These are phyloP conservation scores for Castanea crenata DNA, from an alignment of 306 rosid species.

Conservation along the genomic window DNA sequence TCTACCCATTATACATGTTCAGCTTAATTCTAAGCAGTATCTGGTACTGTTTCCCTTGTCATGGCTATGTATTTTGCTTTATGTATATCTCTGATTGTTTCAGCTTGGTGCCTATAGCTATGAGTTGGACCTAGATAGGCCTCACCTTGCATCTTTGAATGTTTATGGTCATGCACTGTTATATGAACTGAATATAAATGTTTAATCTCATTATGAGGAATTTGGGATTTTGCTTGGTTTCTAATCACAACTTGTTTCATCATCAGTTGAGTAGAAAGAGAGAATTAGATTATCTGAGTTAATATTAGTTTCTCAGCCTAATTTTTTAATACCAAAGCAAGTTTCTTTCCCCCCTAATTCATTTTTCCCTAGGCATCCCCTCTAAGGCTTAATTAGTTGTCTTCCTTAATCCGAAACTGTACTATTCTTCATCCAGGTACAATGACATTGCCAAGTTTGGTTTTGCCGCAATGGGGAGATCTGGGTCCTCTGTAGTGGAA, in stretches of 20 bases:
- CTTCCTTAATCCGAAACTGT: slow-evolving; percentile 5
- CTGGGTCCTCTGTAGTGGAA: slow-evolving; percentile 41
- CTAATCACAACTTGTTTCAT: background rate
- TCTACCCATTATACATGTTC: slow-evolving; percentile 78
- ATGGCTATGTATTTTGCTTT: slow-evolving; percentile 9
- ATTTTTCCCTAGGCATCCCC: background rate
- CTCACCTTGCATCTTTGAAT: slow-evolving; percentile 1
- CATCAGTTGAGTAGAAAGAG: background rate
- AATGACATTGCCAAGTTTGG: slow-evolving; percentile 91
- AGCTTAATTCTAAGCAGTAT: slow-evolving; percentile 78
- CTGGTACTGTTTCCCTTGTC: slow-evolving; percentile 51
- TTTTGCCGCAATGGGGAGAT: slow-evolving; percentile 76
- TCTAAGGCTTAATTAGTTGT: background rate
- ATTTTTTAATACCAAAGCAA: background rate
- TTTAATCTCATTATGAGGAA: background rate
- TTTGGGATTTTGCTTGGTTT: background rate
- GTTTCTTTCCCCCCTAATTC: background rate
- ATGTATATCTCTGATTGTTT: background rate
- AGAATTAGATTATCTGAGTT: background rate
- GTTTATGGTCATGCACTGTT: background rate
- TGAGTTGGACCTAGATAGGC: background rate
- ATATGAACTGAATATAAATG: background rate
- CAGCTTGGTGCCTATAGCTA: background rate
- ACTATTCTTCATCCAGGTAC: slow-evolving; percentile 55
- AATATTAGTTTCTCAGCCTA: background rate